These are phyloP conservation scores for Sambucus nigra DNA, from an alignment of 129 eudicot genomes.

Conservation along the genomic window DNA sequence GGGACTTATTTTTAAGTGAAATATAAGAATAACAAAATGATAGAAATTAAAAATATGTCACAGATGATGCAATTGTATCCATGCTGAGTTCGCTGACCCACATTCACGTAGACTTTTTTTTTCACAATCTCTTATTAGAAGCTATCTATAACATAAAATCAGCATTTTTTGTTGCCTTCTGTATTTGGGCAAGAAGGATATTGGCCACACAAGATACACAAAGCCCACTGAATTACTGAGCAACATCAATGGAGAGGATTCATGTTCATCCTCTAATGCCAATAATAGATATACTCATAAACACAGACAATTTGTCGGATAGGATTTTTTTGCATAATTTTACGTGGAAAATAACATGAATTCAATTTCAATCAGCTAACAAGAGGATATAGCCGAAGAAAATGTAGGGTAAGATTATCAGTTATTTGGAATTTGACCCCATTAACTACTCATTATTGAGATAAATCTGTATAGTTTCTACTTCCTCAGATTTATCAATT, in stretches of 20 bases:
- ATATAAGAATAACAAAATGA: not conserved
- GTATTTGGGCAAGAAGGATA: conserved; percentile 3
- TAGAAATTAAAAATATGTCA: not conserved
- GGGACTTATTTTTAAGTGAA: not conserved
- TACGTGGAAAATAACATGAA: too few species aligned
- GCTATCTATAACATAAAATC: conserved; percentile 3
- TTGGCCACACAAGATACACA: conserved; percentile 20
- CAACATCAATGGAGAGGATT: conserved; percentile 12
- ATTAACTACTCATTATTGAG: too few species aligned
- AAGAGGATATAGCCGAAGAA: too few species aligned
- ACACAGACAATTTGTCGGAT: not conserved
- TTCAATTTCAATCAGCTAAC: too few species aligned
- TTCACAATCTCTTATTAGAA: not conserved
- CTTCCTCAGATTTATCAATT: too few species aligned
- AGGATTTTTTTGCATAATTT: too few species aligned
- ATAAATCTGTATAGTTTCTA: too few species aligned
- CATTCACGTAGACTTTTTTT: not conserved
- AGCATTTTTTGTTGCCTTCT: conserved; percentile 2
- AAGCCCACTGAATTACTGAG: conserved; percentile 14
- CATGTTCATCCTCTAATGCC: not conserved
- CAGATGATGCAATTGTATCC: conserved; percentile 4
- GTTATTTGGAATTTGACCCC: too few species aligned
- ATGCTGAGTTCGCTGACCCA: conserved; percentile 14
- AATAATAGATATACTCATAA: conserved; percentile 4
- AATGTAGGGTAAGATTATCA: too few species aligned